These are phyloP conservation scores for Uronychia setigera DNA, from an alignment of 73 alveolate species.

Conservation along the genomic window DNA sequence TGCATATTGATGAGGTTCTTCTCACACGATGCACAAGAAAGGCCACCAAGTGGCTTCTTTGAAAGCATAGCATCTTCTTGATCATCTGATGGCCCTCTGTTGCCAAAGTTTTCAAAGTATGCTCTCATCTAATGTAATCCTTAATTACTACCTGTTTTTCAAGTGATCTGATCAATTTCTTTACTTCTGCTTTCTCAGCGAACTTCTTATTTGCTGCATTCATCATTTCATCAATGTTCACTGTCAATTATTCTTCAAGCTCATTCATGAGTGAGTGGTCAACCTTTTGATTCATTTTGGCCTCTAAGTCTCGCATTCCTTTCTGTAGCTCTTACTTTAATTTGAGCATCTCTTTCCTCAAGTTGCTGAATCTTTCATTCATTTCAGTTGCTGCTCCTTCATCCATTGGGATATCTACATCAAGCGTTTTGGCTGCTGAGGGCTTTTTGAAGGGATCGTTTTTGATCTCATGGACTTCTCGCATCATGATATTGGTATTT, in stretches of 20 bases:
- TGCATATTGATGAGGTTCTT: constrained; percentile 72
- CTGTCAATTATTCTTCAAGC: constrained; percentile 7
- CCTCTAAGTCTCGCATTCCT: not conserved
- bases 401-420: not conserved
- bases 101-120: not conserved
- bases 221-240: constrained; percentile 45
- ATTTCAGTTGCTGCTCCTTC: constrained; percentile 15
- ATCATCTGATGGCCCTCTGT: not conserved
- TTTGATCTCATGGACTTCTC: not conserved
- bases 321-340: not conserved
- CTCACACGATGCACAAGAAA: constrained; percentile 82
- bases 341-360: constrained; percentile 2
- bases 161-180: not conserved
- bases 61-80: constrained; percentile 61
- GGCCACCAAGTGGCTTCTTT: constrained; percentile 77
- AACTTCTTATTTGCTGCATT: constrained; percentile 1
- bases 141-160: too few relatives aligned
- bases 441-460: not conserved
- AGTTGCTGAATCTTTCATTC: not conserved
- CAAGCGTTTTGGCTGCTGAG: not conserved
- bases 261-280: constrained; percentile 16
- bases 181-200: not conserved
- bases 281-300: constrained; percentile 4
- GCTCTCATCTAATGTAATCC: too few relatives aligned
- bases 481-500: not conserved